phyloP scores from a whole-genome alignment of 2,329 filamentous ascomycete genomes.

The Sclerotinia subarctica region DNA sequence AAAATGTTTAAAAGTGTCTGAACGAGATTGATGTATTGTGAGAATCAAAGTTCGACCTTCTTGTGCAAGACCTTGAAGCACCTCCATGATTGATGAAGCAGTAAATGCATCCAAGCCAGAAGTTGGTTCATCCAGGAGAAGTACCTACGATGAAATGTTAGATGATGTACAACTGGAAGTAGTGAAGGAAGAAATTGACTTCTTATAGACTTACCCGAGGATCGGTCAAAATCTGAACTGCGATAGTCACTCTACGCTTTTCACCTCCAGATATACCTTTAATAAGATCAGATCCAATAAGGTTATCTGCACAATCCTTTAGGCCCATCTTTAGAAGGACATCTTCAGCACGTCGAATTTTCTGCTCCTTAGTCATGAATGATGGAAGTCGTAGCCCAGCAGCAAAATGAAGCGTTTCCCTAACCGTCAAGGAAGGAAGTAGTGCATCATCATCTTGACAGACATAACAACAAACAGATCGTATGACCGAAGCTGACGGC shows the following conservation, averaged over 20 bases:
- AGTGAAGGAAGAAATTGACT: slow-evolving; percentile 42
- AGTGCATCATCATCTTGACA: slow-evolving; percentile 76
- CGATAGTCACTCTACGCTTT: slow-evolving; percentile 74
- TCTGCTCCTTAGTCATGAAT: slow-evolving; percentile 67
- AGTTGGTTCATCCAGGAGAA: slow-evolving; percentile 74
- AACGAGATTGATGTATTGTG: slow-evolving; percentile 76
- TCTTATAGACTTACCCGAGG: slow-evolving; percentile 71
- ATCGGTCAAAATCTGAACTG: slow-evolving; percentile 73
- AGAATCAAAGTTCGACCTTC: slow-evolving; percentile 72
- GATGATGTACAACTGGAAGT: not conserved
- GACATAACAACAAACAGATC: slow-evolving; percentile 72
- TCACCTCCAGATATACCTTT: slow-evolving; percentile 80
- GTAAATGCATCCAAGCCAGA: slow-evolving; percentile 77
- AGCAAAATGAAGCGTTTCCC: slow-evolving; percentile 69
- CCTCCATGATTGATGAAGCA: slow-evolving; percentile 71
- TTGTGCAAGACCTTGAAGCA: slow-evolving; percentile 65
- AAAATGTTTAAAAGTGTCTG: slow-evolving; percentile 68
- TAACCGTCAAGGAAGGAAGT: slow-evolving; percentile 69
- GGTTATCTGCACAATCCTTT: slow-evolving; percentile 73
- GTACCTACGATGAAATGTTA: slow-evolving; percentile 41
- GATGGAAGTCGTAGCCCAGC: slow-evolving; percentile 67
- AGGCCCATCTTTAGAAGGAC: slow-evolving; percentile 72
- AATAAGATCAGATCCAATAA: slow-evolving; percentile 68
- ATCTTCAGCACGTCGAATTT: slow-evolving; percentile 65
- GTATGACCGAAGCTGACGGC: slow-evolving; percentile 65